Evolutionary conservation across 1,284 basidiomycete species (phyloP).

Genomic region (Paramarasmius palmivorus): DNA sequence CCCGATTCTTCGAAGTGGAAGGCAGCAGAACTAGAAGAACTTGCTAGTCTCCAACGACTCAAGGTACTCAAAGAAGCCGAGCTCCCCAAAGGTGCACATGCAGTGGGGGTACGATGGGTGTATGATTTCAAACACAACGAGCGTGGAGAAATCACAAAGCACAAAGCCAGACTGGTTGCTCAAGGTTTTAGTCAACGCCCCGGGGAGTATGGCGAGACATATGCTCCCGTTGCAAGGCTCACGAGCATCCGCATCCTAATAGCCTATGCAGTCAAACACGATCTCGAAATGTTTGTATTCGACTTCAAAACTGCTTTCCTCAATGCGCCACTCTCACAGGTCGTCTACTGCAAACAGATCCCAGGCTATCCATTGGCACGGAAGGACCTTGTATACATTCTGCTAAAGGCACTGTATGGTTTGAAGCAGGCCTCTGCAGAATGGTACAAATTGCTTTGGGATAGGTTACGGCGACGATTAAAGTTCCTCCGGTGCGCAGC

Average conservation of each 20-base stretch:
- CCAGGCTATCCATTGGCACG: slow-evolving; percentile 19
- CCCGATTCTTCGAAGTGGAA: background rate
- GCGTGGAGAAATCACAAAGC: slow-evolving; percentile 10
- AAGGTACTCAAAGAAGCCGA: slow-evolving; percentile 3
- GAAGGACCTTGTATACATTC: slow-evolving; percentile 2
- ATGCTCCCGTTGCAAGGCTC: slow-evolving; percentile 15
- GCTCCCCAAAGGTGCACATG: slow-evolving; percentile 10
- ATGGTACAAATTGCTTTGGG: slow-evolving; percentile 28
- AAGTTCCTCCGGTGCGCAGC: slow-evolving; percentile 15
- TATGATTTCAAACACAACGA: slow-evolving; percentile 20
- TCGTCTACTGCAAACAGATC: slow-evolving; percentile 31
- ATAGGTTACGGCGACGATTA: too few relatives aligned
- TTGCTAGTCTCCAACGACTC: background rate
- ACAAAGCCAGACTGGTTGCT: slow-evolving; percentile 17
- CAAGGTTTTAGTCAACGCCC: slow-evolving; percentile 18
- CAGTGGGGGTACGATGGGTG: slow-evolving; percentile 24
- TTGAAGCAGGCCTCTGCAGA: slow-evolving; percentile 29
- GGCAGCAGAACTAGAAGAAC: background rate
- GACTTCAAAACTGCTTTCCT: slow-evolving; percentile 34
- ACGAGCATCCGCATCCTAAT: slow-evolving; percentile 16
- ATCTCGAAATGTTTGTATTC: slow-evolving; percentile 15
- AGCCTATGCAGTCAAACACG: background rate
- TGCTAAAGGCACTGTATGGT: slow-evolving; percentile 25
- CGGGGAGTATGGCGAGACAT: slow-evolving; percentile 18
- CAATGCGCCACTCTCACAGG: slow-evolving; percentile 25